Conservation (phyloP, 1,284 basidiomycete species). For the Xerocomus nothofagi region DNA sequence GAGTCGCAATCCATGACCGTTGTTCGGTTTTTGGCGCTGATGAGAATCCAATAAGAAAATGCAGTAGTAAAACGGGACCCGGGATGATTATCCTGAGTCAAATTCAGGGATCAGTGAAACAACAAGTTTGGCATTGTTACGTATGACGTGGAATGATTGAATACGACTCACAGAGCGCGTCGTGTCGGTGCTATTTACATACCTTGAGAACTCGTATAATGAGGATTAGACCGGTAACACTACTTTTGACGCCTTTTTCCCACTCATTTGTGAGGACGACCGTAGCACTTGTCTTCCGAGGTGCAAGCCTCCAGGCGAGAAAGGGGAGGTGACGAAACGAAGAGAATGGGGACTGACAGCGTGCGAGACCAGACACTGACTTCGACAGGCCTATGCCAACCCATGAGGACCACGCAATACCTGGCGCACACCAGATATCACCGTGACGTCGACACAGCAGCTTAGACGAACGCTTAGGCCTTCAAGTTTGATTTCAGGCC, state of each 20-base stretch:
- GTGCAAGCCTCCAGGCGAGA: neutral
- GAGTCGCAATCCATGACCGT: neutral
- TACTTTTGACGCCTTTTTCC: neutral
- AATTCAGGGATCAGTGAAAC: neutral
- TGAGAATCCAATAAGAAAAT: neutral
- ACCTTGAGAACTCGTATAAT: too few species aligned
- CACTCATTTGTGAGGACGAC: neutral
- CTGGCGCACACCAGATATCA: neutral
- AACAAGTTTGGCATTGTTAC: neutral
- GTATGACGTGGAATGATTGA: too few species aligned
- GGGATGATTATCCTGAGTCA: neutral
- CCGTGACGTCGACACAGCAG: too few species aligned
- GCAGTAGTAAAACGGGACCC: neutral
- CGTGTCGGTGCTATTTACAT: too few species aligned
- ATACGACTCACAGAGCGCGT: neutral
- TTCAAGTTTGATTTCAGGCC: too few species aligned
- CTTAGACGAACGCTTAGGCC: too few species aligned
- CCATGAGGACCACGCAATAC: neutral
- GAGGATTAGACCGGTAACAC: too few species aligned
- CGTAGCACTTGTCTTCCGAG: too few species aligned
- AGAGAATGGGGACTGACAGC: neutral
- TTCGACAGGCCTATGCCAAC: neutral
- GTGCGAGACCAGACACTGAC: neutral
- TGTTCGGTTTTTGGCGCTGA: neutral
- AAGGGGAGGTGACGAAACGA: too few species aligned